Base-by-base conservation (phyloP, 495 filamentous ascomycete genomes). In the Cudoniella acicularis region DNA sequence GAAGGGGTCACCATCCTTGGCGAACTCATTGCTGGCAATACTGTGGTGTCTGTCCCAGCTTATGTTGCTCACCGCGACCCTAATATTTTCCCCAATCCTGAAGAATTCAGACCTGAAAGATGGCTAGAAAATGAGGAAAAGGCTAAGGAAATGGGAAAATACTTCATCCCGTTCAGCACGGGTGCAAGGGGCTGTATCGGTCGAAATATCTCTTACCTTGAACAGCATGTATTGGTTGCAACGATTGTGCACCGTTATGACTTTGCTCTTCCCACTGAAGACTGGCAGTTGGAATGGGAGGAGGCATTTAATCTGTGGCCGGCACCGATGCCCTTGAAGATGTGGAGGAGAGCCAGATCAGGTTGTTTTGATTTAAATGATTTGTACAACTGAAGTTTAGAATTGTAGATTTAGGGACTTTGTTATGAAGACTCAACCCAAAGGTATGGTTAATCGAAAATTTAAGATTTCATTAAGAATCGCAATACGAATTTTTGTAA, bases 21-120 rank as follows among this genome's bases (percentile, higher is more conserved):
- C 11, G 42, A 66, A 4, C 67, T 50, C 49, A 62, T 68, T 10
- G n/a, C 59, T 16, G 48, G 40, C 43, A 60, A 65, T 43, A 56
- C 59, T 55, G 21, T 49, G 30, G 70, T 75, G 0, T 69, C 69
- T 1, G 69, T 72, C 56, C 70, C 68, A 26, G 63, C 72, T 0
- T 74, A 70, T 47, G 69, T 72, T 11, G 62, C 72, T 2, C 66
- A 71, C 18, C 71, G 72, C 8, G 73, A 75, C 18, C 60, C 68
- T 3, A 56, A 56, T 0, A 72, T 84, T 41, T 87, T 83, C 59
- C 63, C 65, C n/a, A 57, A 74, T 11, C 76, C 82, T 0, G 74
- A 84, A 10, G 54, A 61, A 2, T 86, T 79, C 57, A 56, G 74
- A 0, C 83, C 83, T 0, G 83, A 86, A 27, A 53, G 74, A 23